These are phyloP conservation scores for Lactuca sativa DNA, from an alignment of 129 eudicot genomes.

Conservation along the genomic window DNA sequence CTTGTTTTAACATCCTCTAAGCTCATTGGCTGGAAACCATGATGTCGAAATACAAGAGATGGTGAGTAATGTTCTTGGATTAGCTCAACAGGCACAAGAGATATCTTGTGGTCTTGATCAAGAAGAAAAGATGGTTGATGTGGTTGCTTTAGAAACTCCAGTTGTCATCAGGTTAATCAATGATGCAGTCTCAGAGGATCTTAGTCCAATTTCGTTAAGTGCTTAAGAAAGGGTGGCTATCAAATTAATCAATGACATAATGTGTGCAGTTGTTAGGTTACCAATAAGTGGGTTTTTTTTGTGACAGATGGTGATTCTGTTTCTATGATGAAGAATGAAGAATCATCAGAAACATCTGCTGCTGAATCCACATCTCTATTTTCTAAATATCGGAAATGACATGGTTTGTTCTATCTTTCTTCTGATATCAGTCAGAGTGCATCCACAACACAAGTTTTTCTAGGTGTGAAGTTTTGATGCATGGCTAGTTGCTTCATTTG, in stretches of 20 bases:
- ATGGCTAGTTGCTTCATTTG: too few relatives aligned
- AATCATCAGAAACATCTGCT: slow-evolving; percentile 53
- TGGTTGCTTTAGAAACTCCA: slow-evolving; percentile 34
- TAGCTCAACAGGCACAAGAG: slow-evolving; percentile 52
- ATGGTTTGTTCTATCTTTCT: slow-evolving; percentile 85
- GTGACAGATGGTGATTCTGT: slow-evolving; percentile 24
- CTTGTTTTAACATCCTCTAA: slow-evolving; percentile 52
- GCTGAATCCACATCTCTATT: slow-evolving; percentile 65
- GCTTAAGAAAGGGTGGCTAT: slow-evolving; percentile 73
- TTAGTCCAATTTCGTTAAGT: slow-evolving; percentile 75
- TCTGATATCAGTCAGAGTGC: slow-evolving; percentile 46
- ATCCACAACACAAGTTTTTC: slow-evolving; percentile 16
- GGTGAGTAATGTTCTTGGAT: slow-evolving; percentile 66
- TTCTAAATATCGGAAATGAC: slow-evolving; percentile 75
- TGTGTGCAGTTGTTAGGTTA: slow-evolving; percentile 60
- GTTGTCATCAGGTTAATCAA: slow-evolving; percentile 44
- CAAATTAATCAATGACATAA: slow-evolving; percentile 44
- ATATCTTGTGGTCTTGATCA: slow-evolving; percentile 35
- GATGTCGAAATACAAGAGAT: slow-evolving; percentile 94
- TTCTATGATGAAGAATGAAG: slow-evolving; percentile 35
- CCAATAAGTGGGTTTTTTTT: slow-evolving; percentile 49
- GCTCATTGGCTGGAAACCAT: slow-evolving; percentile 58
- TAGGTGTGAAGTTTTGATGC: too few relatives aligned
- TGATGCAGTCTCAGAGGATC: slow-evolving; percentile 68
- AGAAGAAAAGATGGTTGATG: slow-evolving; percentile 35